A percentile compares a stretch with the other conserved stretches of the same genome.
These are phyloP conservation scores for Amanita jacksonii DNA, from an alignment of 768 basidiomycete genomes.

Conservation along the genomic window DNA sequence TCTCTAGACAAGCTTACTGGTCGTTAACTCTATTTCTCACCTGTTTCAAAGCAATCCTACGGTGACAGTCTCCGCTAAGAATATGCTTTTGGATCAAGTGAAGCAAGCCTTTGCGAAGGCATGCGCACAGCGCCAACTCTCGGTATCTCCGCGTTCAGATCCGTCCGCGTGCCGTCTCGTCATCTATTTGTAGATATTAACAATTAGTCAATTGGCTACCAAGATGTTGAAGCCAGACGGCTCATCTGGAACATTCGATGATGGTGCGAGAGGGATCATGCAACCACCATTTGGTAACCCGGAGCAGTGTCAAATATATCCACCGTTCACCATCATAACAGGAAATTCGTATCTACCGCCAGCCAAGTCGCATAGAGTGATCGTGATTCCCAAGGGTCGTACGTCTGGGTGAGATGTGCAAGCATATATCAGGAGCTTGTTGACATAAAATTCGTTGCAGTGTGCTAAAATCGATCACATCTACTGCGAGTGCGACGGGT, in stretches of 20 bases:
- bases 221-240: conserved; percentile 60
- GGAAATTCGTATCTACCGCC: conserved; percentile 32
- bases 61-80: conserved; percentile 29
- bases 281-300: conserved; percentile 54
- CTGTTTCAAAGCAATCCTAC: conserved; percentile 46
- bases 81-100: conserved; percentile 37
- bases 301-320: neutral
- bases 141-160: neutral
- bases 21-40: conserved; percentile 59
- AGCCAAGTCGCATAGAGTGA: conserved; percentile 15
- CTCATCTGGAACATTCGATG: conserved; percentile 53
- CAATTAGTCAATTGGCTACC: conserved; percentile 62
- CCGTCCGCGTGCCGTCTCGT: conserved; percentile 3
- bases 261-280: conserved; percentile 53
- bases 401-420: conserved; percentile 12
- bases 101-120: conserved; percentile 18
- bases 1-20: conserved; percentile 48
- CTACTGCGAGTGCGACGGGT: neutral
- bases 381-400: conserved; percentile 13
- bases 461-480: neutral
- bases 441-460: neutral
- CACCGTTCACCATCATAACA: conserved; percentile 9
- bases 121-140: conserved; percentile 8
- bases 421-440: neutral
- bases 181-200: conserved; percentile 24